Conservation (phyloP, 768 basidiomycete species). For the Boletus reticulatus region DNA sequence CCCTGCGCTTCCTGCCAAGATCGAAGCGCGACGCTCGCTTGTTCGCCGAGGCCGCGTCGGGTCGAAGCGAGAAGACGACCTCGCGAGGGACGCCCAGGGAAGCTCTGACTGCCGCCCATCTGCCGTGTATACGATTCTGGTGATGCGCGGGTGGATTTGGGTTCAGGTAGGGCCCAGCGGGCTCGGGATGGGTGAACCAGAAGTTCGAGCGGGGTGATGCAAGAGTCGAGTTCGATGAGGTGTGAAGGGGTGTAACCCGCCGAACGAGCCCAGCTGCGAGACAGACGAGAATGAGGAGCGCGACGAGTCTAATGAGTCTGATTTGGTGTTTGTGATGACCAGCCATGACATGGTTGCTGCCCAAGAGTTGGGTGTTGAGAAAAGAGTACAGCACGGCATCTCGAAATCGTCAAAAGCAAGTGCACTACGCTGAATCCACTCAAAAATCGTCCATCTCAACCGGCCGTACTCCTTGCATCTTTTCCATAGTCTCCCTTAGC, state of each 20-base stretch:
- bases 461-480: conserved; percentile 55
- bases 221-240: not conserved
- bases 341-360: conserved; percentile 21
- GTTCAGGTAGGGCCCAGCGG: not conserved
- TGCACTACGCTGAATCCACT: not conserved
- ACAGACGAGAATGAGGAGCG: conserved; percentile 22
- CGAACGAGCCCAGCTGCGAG: conserved; percentile 20
- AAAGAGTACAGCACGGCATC: too few species aligned
- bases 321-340: conserved; percentile 5
- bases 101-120: conserved; percentile 32
- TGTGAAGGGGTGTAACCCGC: conserved; percentile 1
- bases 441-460: conserved; percentile 36
- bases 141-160: not conserved
- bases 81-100: conserved; percentile 26
- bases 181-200: not conserved
- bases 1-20: conserved; percentile 15
- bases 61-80: not conserved
- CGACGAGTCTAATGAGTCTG: conserved; percentile 17
- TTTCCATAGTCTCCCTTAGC: conserved; percentile 72
- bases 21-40: conserved; percentile 23
- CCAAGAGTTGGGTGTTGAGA: too few species aligned
- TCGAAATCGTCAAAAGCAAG: not conserved
- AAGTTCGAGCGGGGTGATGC: not conserved
- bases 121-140: conserved; percentile 24
- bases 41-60: not conserved